phyloP scores from a whole-genome alignment of 1,139 yeast species.

The Meyerozyma smithsonii region DNA sequence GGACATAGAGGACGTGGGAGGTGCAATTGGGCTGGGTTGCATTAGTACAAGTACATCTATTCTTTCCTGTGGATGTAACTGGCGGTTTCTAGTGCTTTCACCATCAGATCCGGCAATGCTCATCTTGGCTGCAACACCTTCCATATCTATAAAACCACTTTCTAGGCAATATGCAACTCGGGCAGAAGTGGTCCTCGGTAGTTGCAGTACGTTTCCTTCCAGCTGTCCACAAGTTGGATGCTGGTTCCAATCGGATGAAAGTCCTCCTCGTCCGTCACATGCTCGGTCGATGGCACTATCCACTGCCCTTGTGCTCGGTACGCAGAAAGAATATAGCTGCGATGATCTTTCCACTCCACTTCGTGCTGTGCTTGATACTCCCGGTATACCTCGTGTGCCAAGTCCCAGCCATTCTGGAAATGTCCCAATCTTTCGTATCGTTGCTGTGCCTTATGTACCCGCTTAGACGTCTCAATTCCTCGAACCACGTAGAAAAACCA shows the following conservation, averaged over 20 bases:
- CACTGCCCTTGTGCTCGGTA: background rate
- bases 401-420: background rate
- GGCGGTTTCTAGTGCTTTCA: background rate
- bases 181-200: background rate
- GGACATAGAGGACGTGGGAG: too few species aligned
- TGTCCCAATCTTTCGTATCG: background rate
- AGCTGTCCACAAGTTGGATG: background rate
- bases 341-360: background rate
- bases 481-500: conserved; percentile 1
- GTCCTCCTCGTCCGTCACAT: background rate
- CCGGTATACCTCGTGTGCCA: background rate
- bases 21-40: too few species aligned
- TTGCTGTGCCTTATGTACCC: background rate
- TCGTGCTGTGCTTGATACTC: background rate
- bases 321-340: background rate
- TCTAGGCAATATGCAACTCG: conserved; percentile 15
- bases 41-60: too few species aligned
- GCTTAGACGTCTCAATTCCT: background rate
- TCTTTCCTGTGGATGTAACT: too few species aligned
- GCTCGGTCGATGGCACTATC: background rate
- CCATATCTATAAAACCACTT: background rate
- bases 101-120: background rate
- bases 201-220: background rate
- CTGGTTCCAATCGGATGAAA: background rate
- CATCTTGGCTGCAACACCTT: background rate